A percentile compares a stretch with the other conserved stretches of the same genome.
phyloP scores from a whole-genome alignment of 2,329 filamentous ascomycete genomes.

The Aspergillus udagawae region DNA sequence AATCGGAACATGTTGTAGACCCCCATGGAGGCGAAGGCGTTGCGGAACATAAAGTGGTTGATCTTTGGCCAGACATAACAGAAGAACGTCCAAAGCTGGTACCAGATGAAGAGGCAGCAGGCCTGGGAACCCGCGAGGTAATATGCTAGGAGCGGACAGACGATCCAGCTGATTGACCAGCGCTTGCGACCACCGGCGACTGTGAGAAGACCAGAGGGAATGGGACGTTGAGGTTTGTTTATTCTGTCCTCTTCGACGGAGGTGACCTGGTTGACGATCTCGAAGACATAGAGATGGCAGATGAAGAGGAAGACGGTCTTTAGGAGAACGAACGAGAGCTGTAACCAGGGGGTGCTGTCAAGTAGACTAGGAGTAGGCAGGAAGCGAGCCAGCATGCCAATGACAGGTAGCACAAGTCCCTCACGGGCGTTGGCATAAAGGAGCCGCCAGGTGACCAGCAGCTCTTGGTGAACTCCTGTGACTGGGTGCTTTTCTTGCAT shows the following conservation, averaged over 20 bases:
- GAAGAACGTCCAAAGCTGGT: slow-evolving; percentile 1
- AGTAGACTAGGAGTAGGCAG: slow-evolving; percentile 1
- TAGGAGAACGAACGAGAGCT: background rate
- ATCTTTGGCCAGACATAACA: slow-evolving; percentile 8
- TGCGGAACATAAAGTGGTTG: slow-evolving; percentile 8
- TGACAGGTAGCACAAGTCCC: slow-evolving; percentile 1
- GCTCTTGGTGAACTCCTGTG: background rate
- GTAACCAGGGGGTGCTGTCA: background rate
- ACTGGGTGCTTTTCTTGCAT: background rate
- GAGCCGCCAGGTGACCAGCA: slow-evolving; percentile 1
- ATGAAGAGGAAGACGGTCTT: slow-evolving; percentile 2
- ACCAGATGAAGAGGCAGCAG: background rate
- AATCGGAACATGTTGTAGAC: slow-evolving; percentile 6
- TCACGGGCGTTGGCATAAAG: slow-evolving; percentile 1
- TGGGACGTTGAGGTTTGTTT: slow-evolving; percentile 3
- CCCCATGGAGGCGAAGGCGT: slow-evolving; percentile 5
- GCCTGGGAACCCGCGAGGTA: background rate
- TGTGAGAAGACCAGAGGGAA: slow-evolving; percentile 1
- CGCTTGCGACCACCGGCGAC: background rate
- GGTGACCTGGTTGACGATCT: slow-evolving; percentile 4
- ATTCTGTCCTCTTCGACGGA: slow-evolving; percentile 1
- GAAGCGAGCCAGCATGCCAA: slow-evolving; percentile 3
- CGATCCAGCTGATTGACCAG: slow-evolving; percentile 2
- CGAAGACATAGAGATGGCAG: slow-evolving; percentile 6
- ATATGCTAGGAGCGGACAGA: background rate